Conservation (phyloP, 208 protist species). For the Trypanosoma rangeli region DNA sequence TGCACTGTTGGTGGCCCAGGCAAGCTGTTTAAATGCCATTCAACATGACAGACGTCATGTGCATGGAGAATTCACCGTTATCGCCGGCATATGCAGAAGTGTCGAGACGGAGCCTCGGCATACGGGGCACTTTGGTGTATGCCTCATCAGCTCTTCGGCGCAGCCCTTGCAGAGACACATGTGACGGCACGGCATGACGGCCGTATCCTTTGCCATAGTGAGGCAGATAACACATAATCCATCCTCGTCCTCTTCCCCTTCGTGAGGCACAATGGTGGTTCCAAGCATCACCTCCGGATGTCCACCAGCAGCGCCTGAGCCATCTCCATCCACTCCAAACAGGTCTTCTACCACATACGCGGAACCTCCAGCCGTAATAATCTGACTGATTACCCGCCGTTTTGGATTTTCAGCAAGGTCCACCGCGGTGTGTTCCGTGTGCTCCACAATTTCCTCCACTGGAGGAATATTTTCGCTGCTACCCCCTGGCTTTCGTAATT, state of each 20-base stretch:
- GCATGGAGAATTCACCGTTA: slow-evolving; percentile 10
- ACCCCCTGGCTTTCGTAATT: slow-evolving; percentile 53
- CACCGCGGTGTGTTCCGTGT: slow-evolving; percentile 88
- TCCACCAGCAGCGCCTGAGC: slow-evolving; percentile 28
- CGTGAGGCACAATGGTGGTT: slow-evolving; percentile 56
- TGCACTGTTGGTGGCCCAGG: background rate
- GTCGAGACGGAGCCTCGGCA: slow-evolving; percentile 89
- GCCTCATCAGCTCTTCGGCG: slow-evolving; percentile 89
- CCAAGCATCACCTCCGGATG: slow-evolving; percentile 71
- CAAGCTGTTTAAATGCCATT: background rate
- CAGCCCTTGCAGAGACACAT: slow-evolving; percentile 95
- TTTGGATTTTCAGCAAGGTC: slow-evolving; percentile 75
- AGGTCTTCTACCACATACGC: slow-evolving; percentile 89
- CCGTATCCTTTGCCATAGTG: slow-evolving; percentile 88
- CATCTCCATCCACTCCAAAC: slow-evolving; percentile 79
- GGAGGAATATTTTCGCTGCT: slow-evolving; percentile 25
- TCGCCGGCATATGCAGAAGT: slow-evolving; percentile 83
- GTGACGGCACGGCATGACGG: slow-evolving; percentile 94
- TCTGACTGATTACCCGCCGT: slow-evolving; percentile 85
- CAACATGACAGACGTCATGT: background rate
- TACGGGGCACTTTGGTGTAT: slow-evolving; percentile 94
- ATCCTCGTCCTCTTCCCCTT: slow-evolving; percentile 82
- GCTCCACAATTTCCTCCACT: slow-evolving; percentile 64
- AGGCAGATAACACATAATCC: slow-evolving; percentile 94
- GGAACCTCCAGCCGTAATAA: slow-evolving; percentile 69